These are phyloP conservation scores for Plasmodium gaboni DNA, from an alignment of 169 alveolate genomes.

Conservation along the genomic window DNA sequence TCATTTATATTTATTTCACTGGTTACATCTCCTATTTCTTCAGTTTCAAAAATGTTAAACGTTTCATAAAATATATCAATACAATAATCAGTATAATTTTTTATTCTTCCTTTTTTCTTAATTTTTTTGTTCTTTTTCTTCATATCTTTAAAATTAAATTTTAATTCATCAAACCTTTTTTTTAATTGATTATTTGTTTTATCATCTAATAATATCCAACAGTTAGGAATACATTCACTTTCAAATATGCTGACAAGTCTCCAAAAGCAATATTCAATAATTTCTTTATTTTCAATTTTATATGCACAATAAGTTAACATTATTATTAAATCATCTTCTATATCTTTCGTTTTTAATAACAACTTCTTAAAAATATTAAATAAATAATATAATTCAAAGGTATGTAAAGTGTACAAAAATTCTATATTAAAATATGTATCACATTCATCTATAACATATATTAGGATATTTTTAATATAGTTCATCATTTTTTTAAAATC, in stretches of 20 bases:
- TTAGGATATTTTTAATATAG: constrained; percentile 3
- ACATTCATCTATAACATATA: constrained; percentile 36
- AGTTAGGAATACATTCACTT: constrained; percentile 26
- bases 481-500: no score
- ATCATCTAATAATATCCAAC: constrained; percentile 36
- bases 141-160: constrained; percentile 5
- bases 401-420: constrained; percentile 40
- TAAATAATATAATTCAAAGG: constrained; percentile 26
- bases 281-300: constrained; percentile 44
- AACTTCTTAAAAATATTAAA: constrained; percentile 35
- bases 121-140: neutral
- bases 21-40: constrained; percentile 8
- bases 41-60: constrained; percentile 14
- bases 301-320: constrained; percentile 73
- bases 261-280: constrained; percentile 62
- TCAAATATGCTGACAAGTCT: constrained; percentile 49
- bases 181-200: constrained; percentile 12
- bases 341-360: constrained; percentile 9
- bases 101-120: neutral
- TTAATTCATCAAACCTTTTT: constrained; percentile 41
- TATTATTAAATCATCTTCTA: constrained; percentile 52
- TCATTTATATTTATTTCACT: constrained; percentile 42
- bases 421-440: constrained; percentile 58
- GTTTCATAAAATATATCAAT: constrained; percentile 44
- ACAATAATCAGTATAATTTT: neutral